Conservation (phyloP, 2,329 filamentous ascomycete genomes). For the Fusarium fujikuroi region DNA sequence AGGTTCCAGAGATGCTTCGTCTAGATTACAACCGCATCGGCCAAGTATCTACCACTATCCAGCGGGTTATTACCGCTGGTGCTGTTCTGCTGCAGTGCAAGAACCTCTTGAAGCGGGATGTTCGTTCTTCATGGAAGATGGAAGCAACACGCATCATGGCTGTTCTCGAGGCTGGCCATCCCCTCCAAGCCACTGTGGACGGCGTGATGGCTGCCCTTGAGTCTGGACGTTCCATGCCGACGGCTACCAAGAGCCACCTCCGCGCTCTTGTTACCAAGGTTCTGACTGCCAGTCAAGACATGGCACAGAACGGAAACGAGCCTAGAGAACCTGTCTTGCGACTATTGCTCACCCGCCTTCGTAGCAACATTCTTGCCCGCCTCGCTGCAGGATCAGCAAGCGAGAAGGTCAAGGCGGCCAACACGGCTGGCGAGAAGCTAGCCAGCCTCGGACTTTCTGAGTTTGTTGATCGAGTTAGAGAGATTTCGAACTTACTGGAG, state of each 20-base stretch:
- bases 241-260: conserved; percentile 69
- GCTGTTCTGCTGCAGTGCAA: conserved; percentile 83
- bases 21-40: conserved; percentile 74
- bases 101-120: conserved; percentile 83
- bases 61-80: conserved; percentile 75
- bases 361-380: conserved; percentile 72
- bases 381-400: conserved; percentile 73
- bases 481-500: conserved; percentile 75
- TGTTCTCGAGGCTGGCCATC: conserved; percentile 69
- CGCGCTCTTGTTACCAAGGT: conserved; percentile 68
- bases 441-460: conserved; percentile 77
- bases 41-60: conserved; percentile 51
- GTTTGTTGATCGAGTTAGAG: conserved; percentile 75
- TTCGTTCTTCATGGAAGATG: conserved; percentile 79
- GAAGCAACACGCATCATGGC: conserved; percentile 78
- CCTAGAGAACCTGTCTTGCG: conserved; percentile 69
- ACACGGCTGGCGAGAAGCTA: conserved; percentile 74
- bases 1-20: conserved; percentile 77
- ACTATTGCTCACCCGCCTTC: conserved; percentile 74
- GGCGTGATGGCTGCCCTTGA: conserved; percentile 72
- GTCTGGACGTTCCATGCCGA: conserved; percentile 71
- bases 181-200: conserved; percentile 65
- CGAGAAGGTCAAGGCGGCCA: conserved; percentile 76
- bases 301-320: conserved; percentile 54
- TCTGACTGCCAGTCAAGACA: conserved; percentile 61